Evolutionary conservation across 2,329 filamentous ascomycete genomes (phyloP).

Genomic region (Verticillium longisporum): DNA sequence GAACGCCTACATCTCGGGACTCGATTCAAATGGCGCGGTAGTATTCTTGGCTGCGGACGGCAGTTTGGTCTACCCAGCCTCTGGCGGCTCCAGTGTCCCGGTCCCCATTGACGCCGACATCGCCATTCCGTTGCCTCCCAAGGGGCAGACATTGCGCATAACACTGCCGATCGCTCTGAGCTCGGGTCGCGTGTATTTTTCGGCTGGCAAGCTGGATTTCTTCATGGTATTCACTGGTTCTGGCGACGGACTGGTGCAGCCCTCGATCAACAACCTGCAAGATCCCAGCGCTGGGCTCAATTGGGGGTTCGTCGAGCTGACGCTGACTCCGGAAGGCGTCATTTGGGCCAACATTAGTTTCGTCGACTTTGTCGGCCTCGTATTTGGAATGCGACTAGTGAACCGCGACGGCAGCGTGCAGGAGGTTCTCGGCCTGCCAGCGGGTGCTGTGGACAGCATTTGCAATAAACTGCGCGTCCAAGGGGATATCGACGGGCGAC

Average conservation of each 20-base stretch:
- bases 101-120: constrained; percentile 29
- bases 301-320: constrained; percentile 46
- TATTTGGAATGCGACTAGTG: constrained; percentile 40
- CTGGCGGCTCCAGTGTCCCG: constrained; percentile 25
- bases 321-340: constrained; percentile 27
- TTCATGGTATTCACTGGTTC: constrained; percentile 26
- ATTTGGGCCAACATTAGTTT: constrained; percentile 43
- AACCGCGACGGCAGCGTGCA: constrained; percentile 27
- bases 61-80: constrained; percentile 32
- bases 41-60: constrained; percentile 37
- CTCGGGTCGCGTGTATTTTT: constrained; percentile 38
- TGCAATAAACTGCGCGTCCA: constrained; percentile 33
- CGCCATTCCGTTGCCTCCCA: constrained; percentile 32
- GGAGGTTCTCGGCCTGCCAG: constrained; percentile 29
- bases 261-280: constrained; percentile 33
- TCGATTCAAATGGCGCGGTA: constrained; percentile 29
- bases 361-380: constrained; percentile 43
- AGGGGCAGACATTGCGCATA: constrained; percentile 29
- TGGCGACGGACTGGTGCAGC: constrained; percentile 36
- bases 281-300: constrained; percentile 35
- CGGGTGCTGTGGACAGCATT: constrained; percentile 27
- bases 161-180: constrained; percentile 31
- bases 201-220: constrained; percentile 34
- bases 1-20: constrained; percentile 38
- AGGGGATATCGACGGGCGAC: constrained; percentile 26